Evolutionary conservation across 176 grass and related monocot species (phyloP), one percentile per base, ranked within the genome.

Genomic region (Secale cereale): DNA sequence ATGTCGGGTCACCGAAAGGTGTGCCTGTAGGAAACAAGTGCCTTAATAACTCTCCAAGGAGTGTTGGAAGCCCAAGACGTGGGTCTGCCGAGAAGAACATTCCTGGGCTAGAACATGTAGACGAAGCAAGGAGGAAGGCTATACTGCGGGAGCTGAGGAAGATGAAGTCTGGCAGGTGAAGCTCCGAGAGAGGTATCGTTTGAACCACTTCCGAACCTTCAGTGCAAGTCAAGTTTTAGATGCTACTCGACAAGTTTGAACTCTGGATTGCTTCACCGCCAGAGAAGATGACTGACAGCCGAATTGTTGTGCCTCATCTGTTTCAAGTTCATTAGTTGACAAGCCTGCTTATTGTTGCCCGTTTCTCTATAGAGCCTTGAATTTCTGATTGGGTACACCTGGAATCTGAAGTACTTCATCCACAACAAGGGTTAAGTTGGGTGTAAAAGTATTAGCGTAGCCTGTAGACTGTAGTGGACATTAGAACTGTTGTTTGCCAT

Each of bases 91-190:
- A 29, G 43, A 85, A 67, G 63, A 64, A 27, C n/a, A 67, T 67
- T 35, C 62, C 60, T 78, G 71, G 46, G 31, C 41, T 81, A 40
- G 76, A 81, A 54, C 30, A 70, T 69, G 82, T 59, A 6, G 85
- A 91, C 20, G 81, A 87, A 36, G 71, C 76, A 76, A 83, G 89
- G 46, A 83, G 60, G 65, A 91, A 84, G 60, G 89, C 89, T 54
- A 91, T 91, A 87, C 41, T 65, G 50, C 76, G 85, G 61, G 89
- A 87, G 81, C 76, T 92, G 25, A 89, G 83, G 69, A 86, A 66
- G 63, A 77, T 59, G 75, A 86, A 86, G 77, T 57, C 26, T 12
- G 70, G 86, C 40, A 85, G 83, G 45, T 89, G 78, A 85, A 48
- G 20, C n/a, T 41, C 41, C 26, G 12, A 78, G 66, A 70, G 54